Conservation (phyloP, 148 eudicot species). For the Spergularia marina region DNA sequence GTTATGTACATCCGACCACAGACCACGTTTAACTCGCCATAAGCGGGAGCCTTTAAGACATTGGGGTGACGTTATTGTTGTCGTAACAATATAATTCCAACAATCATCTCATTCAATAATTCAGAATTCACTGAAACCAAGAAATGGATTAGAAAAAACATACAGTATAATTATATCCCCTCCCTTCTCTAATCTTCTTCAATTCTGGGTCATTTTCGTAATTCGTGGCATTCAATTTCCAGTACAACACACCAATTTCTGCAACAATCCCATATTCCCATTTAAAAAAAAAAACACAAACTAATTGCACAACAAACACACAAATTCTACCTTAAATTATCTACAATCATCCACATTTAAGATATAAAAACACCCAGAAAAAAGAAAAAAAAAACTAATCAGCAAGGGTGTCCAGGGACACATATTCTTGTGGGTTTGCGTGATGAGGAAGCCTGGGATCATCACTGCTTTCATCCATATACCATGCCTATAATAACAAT, state of each 20-base stretch:
- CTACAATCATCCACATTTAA: too few species aligned
- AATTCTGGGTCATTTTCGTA: constrained; percentile 77
- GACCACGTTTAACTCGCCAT: too few species aligned
- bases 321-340: neutral
- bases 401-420: constrained; percentile 57
- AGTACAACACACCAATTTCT: constrained; percentile 70
- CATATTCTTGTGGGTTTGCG: constrained; percentile 54
- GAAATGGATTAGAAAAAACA: neutral
- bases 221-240: constrained; percentile 65
- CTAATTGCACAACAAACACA: neutral
- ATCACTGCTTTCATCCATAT: constrained; percentile 66
- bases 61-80: too few species aligned
- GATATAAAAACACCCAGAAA: neutral
- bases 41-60: too few species aligned
- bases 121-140: too few species aligned
- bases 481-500: constrained; percentile 61
- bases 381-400: constrained; percentile 38
- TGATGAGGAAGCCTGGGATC: constrained; percentile 87
- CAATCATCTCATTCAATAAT: too few species aligned
- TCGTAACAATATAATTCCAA: too few species aligned
- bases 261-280: constrained; percentile 8
- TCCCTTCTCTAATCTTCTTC: constrained; percentile 55
- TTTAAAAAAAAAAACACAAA: neutral
- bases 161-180: constrained; percentile 80
- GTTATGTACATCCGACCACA: too few species aligned